Percentiles rank a stretch among this genome's conserved stretches.
phyloP scores from a whole-genome alignment of 2,329 filamentous ascomycete species.

The Trematosphaeria pertusa region DNA sequence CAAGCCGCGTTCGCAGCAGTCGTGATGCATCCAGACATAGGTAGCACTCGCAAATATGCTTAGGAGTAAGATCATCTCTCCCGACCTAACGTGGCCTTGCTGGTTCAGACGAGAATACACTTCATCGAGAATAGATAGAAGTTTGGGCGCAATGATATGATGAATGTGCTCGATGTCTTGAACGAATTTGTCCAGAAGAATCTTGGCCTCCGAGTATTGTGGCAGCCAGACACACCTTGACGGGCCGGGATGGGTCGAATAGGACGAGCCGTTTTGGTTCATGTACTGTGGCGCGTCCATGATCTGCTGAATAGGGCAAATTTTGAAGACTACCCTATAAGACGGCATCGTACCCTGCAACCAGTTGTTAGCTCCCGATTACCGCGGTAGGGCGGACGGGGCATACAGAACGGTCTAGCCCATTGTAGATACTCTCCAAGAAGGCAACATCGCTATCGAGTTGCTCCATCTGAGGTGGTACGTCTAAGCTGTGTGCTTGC shows the following conservation, averaged over 20 bases:
- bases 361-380: neutral
- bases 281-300: neutral
- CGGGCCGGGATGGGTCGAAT: constrained; percentile 9
- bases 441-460: constrained; percentile 21
- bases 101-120: constrained; percentile 33
- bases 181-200: constrained; percentile 43
- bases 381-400: neutral
- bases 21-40: constrained; percentile 34
- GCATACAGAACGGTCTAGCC: constrained; percentile 12
- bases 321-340: neutral
- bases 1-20: constrained; percentile 14
- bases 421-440: constrained; percentile 22
- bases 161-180: constrained; percentile 42
- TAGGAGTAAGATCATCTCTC: constrained; percentile 40
- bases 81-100: constrained; percentile 26
- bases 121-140: constrained; percentile 33
- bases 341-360: constrained; percentile 2
- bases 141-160: constrained; percentile 44
- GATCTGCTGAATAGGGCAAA: neutral
- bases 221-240: constrained; percentile 45
- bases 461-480: constrained; percentile 9
- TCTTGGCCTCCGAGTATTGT: constrained; percentile 38
- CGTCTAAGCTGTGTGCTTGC: neutral
- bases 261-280: constrained; percentile 1
- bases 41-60: constrained; percentile 43